Percentiles rank a stretch among this genome's conserved stretches.
Conservation (phyloP, 768 basidiomycete species). For the Suillus variegatus region DNA sequence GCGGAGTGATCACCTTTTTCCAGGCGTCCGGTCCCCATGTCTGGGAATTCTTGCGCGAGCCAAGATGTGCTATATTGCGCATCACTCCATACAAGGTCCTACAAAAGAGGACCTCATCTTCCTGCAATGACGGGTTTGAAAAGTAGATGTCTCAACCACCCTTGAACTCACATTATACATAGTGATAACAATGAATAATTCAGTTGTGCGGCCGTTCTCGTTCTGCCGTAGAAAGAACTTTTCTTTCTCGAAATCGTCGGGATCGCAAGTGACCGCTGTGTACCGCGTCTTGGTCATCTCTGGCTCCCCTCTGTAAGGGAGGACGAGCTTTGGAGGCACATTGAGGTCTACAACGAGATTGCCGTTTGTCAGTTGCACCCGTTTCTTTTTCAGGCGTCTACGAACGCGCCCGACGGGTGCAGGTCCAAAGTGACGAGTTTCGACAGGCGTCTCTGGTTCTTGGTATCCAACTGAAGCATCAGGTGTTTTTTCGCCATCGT, state of each 20-base stretch:
- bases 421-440: constrained; percentile 86
- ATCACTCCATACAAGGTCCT: constrained; percentile 95
- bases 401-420: constrained; percentile 79
- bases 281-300: constrained; percentile 78
- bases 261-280: constrained; percentile 92
- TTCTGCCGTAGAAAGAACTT: constrained; percentile 88
- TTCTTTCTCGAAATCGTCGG: constrained; percentile 84
- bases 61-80: constrained; percentile 80
- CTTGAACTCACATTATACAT: constrained; percentile 84
- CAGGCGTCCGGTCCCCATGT: constrained; percentile 97
- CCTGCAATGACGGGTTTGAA: constrained; percentile 42
- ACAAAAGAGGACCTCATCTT: constrained; percentile 89
- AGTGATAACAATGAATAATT: constrained; percentile 92
- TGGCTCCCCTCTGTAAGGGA: constrained; percentile 68
- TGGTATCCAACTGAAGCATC: constrained; percentile 31
- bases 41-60: constrained; percentile 84
- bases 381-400: constrained; percentile 77
- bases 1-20: constrained; percentile 71
- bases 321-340: constrained; percentile 81
- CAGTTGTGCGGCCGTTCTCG: constrained; percentile 76
- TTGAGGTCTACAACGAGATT: constrained; percentile 84
- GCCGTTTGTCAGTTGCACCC: constrained; percentile 82
- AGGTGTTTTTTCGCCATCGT: constrained; percentile 26
- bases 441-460: constrained; percentile 53
- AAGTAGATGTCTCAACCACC: constrained; percentile 2